Evolutionary conservation across 2,329 filamentous ascomycete genomes (phyloP).

Genomic region (Aspergillus persii): DNA sequence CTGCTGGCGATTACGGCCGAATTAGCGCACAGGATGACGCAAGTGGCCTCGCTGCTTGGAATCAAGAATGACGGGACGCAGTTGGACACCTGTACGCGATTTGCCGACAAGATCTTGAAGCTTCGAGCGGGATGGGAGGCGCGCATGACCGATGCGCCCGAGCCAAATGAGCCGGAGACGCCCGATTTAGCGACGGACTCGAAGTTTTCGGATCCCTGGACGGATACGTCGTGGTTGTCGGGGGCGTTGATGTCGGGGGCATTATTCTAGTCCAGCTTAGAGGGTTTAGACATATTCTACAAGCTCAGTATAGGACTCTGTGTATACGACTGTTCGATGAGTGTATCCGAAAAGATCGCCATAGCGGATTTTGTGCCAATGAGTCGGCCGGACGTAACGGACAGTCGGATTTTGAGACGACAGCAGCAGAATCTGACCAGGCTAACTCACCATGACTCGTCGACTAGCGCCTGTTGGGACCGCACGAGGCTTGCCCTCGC

Average conservation of each 20-base stretch:
- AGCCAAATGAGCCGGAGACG: background rate
- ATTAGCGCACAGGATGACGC: slow-evolving; percentile 12
- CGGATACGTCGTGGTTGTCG: background rate
- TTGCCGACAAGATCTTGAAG: background rate
- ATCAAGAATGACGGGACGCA: background rate
- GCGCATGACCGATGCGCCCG: background rate
- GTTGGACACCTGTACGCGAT: background rate
- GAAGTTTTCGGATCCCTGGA: background rate
- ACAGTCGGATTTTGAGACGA: too few relatives aligned
- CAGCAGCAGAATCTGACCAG: too few relatives aligned
- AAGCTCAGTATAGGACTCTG: background rate
- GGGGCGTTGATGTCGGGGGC: background rate
- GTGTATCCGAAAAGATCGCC: too few relatives aligned
- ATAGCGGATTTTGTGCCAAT: too few relatives aligned
- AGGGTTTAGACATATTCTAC: too few relatives aligned
- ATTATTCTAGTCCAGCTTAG: background rate
- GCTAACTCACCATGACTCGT: too few relatives aligned
- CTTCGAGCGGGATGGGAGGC: background rate
- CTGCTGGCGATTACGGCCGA: slow-evolving; percentile 36
- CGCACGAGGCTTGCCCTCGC: background rate
- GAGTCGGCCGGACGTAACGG: too few relatives aligned
- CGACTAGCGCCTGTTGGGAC: too few relatives aligned
- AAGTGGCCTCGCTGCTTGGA: slow-evolving; percentile 7
- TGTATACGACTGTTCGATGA: background rate
- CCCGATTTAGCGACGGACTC: background rate